These are phyloP conservation scores for Pythium folliculosum DNA, from an alignment of 352 stramenopile genomes.

Conservation along the genomic window DNA sequence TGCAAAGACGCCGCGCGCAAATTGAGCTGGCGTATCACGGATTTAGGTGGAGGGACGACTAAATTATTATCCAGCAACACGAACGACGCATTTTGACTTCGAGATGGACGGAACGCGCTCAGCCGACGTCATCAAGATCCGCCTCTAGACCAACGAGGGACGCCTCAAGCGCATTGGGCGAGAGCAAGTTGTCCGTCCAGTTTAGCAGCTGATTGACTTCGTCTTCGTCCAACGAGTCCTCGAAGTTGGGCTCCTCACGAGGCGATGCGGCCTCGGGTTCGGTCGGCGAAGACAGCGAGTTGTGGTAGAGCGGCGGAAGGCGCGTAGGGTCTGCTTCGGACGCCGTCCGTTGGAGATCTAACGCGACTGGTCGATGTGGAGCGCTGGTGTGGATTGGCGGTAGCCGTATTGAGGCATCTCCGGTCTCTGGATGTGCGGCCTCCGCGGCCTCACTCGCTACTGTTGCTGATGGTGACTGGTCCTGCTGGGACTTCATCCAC, in stretches of 20 bases:
- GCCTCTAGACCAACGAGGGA: constrained; percentile 43
- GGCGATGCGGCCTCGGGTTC: constrained; percentile 13
- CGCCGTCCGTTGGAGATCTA: neutral
- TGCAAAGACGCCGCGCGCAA: constrained; percentile 18
- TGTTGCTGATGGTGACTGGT: constrained; percentile 8
- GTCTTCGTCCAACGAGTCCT: constrained; percentile 77
- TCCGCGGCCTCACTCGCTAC: neutral
- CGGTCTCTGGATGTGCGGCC: neutral
- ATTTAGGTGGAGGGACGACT: neutral
- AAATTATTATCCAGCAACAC: constrained; percentile 1
- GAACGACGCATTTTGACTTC: too few species aligned
- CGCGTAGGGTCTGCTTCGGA: constrained; percentile 1
- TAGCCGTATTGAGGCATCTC: constrained; percentile 3
- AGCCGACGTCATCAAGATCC: constrained; percentile 23
- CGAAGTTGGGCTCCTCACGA: constrained; percentile 29
- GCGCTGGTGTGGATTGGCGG: neutral
- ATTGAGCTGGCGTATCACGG: neutral
- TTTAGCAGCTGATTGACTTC: constrained; percentile 77
- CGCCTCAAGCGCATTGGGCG: constrained; percentile 42
- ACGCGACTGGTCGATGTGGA: neutral
- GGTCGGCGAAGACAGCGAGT: neutral
- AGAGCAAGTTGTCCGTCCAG: constrained; percentile 74
- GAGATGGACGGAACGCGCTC: neutral
- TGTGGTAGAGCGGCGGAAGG: constrained; percentile 18
- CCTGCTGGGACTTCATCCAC: constrained; percentile 54